These are phyloP conservation scores for Eucalyptus erythrocorys DNA, from an alignment of 345 rosid species.

Conservation along the genomic window DNA sequence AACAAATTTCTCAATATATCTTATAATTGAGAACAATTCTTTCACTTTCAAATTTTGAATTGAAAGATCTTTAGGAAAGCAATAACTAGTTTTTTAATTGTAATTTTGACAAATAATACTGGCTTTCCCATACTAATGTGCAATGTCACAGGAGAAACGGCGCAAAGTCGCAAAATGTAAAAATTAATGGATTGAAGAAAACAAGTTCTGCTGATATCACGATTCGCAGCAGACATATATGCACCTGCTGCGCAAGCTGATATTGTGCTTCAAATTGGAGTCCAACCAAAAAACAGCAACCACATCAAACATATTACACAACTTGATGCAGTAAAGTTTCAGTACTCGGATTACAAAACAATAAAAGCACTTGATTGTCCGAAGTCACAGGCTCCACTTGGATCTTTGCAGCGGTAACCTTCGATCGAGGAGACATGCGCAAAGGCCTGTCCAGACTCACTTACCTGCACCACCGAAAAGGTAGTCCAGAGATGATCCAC, in stretches of 20 bases:
- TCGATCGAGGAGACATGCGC: not conserved
- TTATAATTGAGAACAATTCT: not conserved
- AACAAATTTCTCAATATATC: not conserved
- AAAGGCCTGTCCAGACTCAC: not conserved
- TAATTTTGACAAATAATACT: not conserved
- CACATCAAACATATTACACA: not conserved
- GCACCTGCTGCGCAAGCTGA: not conserved
- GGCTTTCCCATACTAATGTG: not conserved
- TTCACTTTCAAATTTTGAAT: not conserved
- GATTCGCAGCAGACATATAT: not conserved
- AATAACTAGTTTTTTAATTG: not conserved
- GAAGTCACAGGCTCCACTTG: not conserved
- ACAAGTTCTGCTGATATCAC: not conserved
- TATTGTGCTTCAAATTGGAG: not conserved
- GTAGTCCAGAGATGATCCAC: constrained; percentile 5
- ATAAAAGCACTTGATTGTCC: not conserved
- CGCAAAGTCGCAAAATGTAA: not conserved
- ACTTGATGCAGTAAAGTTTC: not conserved
- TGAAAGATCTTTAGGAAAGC: not conserved
- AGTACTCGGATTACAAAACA: not conserved
- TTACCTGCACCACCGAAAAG: constrained; percentile 2
- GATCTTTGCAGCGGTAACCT: not conserved
- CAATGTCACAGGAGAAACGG: not conserved
- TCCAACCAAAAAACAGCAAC: not conserved
- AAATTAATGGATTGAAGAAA: not conserved